A percentile compares a stretch with the other conserved stretches of the same genome.
Conservation (phyloP, 495 filamentous ascomycete species). For the Aspergillus bertholletiae region DNA sequence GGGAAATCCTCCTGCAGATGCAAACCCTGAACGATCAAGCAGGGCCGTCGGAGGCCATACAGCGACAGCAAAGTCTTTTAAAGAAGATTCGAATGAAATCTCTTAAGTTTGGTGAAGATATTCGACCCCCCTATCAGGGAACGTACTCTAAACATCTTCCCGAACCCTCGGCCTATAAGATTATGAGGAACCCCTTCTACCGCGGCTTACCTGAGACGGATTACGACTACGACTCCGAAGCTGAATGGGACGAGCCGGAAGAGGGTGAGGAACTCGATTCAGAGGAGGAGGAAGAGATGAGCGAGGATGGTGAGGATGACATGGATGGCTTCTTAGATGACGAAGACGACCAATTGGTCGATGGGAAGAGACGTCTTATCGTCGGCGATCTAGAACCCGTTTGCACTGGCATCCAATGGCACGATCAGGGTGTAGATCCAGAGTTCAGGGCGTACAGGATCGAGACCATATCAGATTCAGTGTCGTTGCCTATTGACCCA, state of each 20-base stretch:
- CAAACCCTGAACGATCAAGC: constrained; percentile 30
- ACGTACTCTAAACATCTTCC: constrained; percentile 65
- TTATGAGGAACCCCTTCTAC: constrained; percentile 69
- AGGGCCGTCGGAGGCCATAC: constrained; percentile 13
- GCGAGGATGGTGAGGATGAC: constrained; percentile 52
- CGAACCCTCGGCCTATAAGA: constrained; percentile 42
- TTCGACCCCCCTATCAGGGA: constrained; percentile 85
- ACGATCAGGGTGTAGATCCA: constrained; percentile 49
- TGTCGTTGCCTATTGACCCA: constrained; percentile 69
- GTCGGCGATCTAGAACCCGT: constrained; percentile 70
- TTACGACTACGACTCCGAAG: constrained; percentile 97
- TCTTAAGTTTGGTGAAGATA: constrained; percentile 79
- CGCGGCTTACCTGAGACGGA: constrained; percentile 63
- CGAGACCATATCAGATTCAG: constrained; percentile 61
- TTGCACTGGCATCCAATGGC: constrained; percentile 79
- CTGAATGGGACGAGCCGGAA: constrained; percentile 84
- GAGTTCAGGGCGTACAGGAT: constrained; percentile 58
- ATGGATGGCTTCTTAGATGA: constrained; percentile 55
- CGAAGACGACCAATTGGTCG: constrained; percentile 41
- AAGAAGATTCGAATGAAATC: constrained; percentile 68
- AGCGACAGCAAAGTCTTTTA: constrained; percentile 51
- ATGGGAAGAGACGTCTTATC: constrained; percentile 45
- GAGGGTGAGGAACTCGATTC: constrained; percentile 76
- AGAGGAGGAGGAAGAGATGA: constrained; percentile 70
- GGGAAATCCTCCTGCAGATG: constrained; percentile 61